Percentiles rank a stretch among this genome's conserved stretches.
These are phyloP conservation scores for Lignosus rhinocerotis DNA, from an alignment of 1,284 basidiomycete genomes.

Conservation along the genomic window DNA sequence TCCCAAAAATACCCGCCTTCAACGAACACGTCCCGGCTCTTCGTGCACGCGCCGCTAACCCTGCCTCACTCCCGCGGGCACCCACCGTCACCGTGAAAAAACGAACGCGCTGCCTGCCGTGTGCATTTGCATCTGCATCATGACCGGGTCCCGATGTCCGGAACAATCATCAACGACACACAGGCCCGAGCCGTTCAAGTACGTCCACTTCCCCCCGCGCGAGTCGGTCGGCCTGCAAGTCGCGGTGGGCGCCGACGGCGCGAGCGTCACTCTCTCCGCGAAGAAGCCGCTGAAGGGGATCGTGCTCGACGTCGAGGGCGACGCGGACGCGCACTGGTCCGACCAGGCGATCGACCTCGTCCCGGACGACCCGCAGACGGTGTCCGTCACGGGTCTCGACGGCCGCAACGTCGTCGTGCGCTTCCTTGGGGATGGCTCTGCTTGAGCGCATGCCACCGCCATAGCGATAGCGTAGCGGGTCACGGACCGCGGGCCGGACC, in stretches of 20 bases:
- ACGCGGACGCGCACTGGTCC: conserved; percentile 68
- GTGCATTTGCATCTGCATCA: no score
- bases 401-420: conserved; percentile 65
- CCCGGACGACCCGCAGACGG: conserved; percentile 75
- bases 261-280: conserved; percentile 61
- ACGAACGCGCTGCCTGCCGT: not conserved
- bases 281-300: conserved; percentile 82
- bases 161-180: not conserved
- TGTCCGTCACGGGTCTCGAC: conserved; percentile 64
- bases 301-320: conserved; percentile 73
- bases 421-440: conserved; percentile 74
- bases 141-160: not conserved
- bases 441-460: no score
- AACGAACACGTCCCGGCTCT: no score
- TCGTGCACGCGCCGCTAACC: no score
- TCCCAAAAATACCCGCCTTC: no score
- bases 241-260: conserved; percentile 52
- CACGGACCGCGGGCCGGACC: no score
- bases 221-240: conserved; percentile 59
- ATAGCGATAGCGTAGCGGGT: no score
- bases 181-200: conserved; percentile 93
- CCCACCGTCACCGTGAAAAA: no score
- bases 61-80: no score
- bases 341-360: conserved; percentile 89
- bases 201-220: conserved; percentile 74